These are phyloP conservation scores for Penicillium roqueforti DNA, from an alignment of 495 filamentous ascomycete genomes.

Conservation along the genomic window DNA sequence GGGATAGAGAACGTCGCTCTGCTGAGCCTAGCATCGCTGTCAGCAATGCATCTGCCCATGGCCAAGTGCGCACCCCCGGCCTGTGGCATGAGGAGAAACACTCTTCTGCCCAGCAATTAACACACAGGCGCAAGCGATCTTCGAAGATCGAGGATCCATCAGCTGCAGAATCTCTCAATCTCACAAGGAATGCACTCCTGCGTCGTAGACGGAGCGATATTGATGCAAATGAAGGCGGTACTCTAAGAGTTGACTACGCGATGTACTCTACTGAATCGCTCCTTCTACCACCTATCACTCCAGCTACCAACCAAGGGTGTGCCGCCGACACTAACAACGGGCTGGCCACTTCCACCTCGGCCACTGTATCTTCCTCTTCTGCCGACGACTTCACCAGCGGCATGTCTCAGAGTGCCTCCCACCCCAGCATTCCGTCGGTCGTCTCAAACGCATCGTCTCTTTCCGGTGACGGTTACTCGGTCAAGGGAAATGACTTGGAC, in stretches of 20 bases:
- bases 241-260: conserved; percentile 24
- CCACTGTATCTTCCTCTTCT: conserved; percentile 48
- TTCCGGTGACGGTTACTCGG: conserved; percentile 44
- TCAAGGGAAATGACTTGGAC: conserved; percentile 29
- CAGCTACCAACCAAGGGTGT: conserved; percentile 48
- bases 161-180: conserved; percentile 44
- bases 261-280: conserved; percentile 26
- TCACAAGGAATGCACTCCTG: conserved; percentile 39
- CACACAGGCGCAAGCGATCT: conserved; percentile 38
- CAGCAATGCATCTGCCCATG: conserved; percentile 59
- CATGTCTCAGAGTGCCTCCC: conserved; percentile 62
- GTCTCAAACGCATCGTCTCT: conserved; percentile 79
- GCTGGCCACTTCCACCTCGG: conserved; percentile 50
- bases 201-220: conserved; percentile 33
- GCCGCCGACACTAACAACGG: conserved; percentile 45
- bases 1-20: conserved; percentile 56
- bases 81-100: conserved; percentile 35
- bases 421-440: conserved; percentile 72
- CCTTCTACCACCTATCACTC: conserved; percentile 20
- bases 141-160: conserved; percentile 35
- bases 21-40: conserved; percentile 57
- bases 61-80: conserved; percentile 52
- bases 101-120: conserved; percentile 15
- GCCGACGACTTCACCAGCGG: conserved; percentile 52
- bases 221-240: conserved; percentile 28